Evolutionary conservation across 176 grass and related monocot genomes (phyloP).

Genomic region (Musa troglodytarum): DNA sequence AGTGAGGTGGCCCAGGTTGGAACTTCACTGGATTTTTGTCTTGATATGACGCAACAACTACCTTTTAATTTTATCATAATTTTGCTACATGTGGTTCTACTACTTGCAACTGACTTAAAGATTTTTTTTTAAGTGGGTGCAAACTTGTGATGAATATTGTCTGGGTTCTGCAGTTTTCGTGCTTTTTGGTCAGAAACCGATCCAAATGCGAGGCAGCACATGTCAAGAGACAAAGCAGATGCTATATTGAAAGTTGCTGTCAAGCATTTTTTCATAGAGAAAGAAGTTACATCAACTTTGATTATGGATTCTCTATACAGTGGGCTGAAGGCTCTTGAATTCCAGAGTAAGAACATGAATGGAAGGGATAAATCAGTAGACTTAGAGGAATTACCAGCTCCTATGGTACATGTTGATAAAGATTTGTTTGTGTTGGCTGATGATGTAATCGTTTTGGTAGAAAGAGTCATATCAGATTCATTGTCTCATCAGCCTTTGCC

Average conservation of each 20-base stretch:
- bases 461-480: slow-evolving; percentile 64
- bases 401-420: slow-evolving; percentile 38
- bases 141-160: background rate
- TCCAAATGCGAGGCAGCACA: slow-evolving; percentile 11
- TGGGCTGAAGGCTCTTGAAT: slow-evolving; percentile 19
- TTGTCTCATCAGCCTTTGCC: slow-evolving; percentile 53
- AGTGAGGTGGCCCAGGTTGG: slow-evolving; percentile 73
- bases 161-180: slow-evolving; percentile 14
- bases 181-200: slow-evolving; percentile 19
- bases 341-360: slow-evolving; percentile 26
- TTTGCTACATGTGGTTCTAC: background rate
- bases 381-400: slow-evolving; percentile 39
- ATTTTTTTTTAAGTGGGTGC: background rate
- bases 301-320: slow-evolving; percentile 21
- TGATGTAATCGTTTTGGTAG: slow-evolving; percentile 65
- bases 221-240: slow-evolving; percentile 22
- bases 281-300: slow-evolving; percentile 22
- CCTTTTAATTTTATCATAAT: background rate
- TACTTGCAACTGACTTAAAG: background rate
- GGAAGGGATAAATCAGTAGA: slow-evolving; percentile 44
- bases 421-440: slow-evolving; percentile 85
- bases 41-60: background rate
- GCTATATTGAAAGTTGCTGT: slow-evolving; percentile 23
- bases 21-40: background rate
- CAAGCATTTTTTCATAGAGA: slow-evolving; percentile 25